These are phyloP conservation scores for Pichia sp. DNA, from an alignment of 1,139 yeast genomes.

Conservation along the genomic window DNA sequence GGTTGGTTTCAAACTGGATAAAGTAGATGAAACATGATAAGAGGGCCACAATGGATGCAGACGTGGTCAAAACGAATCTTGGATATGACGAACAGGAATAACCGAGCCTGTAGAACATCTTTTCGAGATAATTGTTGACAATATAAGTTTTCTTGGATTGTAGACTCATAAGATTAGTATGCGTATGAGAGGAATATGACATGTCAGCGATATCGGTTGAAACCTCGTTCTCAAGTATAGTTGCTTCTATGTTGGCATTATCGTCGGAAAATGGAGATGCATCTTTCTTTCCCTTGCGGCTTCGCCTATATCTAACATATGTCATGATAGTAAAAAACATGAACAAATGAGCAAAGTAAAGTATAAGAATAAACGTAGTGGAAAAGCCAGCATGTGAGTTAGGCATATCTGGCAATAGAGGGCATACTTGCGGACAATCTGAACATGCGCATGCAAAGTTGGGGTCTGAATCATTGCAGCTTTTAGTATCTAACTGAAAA, in stretches of 20 bases:
- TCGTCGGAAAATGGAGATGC: constrained; percentile 9
- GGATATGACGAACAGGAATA: constrained; percentile 54
- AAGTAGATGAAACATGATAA: constrained; percentile 50
- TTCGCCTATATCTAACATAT: constrained; percentile 28
- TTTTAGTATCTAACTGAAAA: constrained; percentile 32
- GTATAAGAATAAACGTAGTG: constrained; percentile 48
- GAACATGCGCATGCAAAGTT: constrained; percentile 78
- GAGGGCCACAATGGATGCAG: constrained; percentile 38
- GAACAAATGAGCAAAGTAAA: constrained; percentile 34
- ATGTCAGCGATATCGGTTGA: constrained; percentile 17
- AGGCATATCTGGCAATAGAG: constrained; percentile 44
- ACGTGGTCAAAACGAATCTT: constrained; percentile 39
- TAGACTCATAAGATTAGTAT: constrained; percentile 5
- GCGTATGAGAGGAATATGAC: constrained; percentile 13
- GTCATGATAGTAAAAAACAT: constrained; percentile 36
- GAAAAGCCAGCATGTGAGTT: constrained; percentile 34
- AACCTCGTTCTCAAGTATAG: background rate
- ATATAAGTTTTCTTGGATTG: constrained; percentile 30
- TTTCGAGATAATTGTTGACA: constrained; percentile 39
- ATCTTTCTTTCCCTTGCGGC: constrained; percentile 8
- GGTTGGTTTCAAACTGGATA: constrained; percentile 63
- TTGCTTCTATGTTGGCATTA: constrained; percentile 14
- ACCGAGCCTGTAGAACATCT: constrained; percentile 43
- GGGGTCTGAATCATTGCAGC: constrained; percentile 55
- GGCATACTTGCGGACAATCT: constrained; percentile 81